phyloP scores from a whole-genome alignment of 2,329 filamentous ascomycete species.

The Daldinia sp. region DNA sequence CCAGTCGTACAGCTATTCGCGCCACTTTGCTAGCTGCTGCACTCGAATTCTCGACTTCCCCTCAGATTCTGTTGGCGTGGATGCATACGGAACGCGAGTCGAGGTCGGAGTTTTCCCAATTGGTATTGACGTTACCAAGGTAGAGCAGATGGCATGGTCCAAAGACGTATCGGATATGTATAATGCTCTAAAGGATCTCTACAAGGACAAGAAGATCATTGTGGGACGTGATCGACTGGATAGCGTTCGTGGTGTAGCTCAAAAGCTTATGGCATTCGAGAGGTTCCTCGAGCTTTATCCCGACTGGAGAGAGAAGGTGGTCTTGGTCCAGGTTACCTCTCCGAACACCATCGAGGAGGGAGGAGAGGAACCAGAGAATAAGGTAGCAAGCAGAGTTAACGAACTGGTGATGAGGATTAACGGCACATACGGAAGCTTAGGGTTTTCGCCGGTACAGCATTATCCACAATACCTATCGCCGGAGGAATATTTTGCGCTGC shows the following conservation, averaged over 20 bases:
- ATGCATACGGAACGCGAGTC: slow-evolving; percentile 87
- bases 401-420: slow-evolving; percentile 93
- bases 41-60: slow-evolving; percentile 90
- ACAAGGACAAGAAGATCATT: slow-evolving; percentile 92
- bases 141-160: slow-evolving; percentile 77
- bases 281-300: slow-evolving; percentile 89
- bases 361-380: slow-evolving; percentile 77
- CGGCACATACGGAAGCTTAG: slow-evolving; percentile 84
- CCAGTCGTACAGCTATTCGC: slow-evolving; percentile 93
- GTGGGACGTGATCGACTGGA: slow-evolving; percentile 94
- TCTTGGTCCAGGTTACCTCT: slow-evolving; percentile 94
- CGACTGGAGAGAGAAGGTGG: slow-evolving; percentile 90
- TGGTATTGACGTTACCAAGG: slow-evolving; percentile 86
- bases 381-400: slow-evolving; percentile 87
- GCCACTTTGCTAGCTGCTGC: slow-evolving; percentile 94
- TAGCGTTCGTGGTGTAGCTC: slow-evolving; percentile 90
- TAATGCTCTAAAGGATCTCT: slow-evolving; percentile 75
- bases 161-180: slow-evolving; percentile 76
- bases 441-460: slow-evolving; percentile 91
- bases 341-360: slow-evolving; percentile 83
- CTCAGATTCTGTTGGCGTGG: slow-evolving; percentile 83
- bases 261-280: slow-evolving; percentile 95
- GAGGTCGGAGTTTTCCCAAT: slow-evolving; percentile 95
- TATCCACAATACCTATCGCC: slow-evolving; percentile 91
- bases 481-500: slow-evolving; percentile 93